phyloP scores from a whole-genome alignment of 768 basidiomycete species.

The Mycena galericulata region DNA sequence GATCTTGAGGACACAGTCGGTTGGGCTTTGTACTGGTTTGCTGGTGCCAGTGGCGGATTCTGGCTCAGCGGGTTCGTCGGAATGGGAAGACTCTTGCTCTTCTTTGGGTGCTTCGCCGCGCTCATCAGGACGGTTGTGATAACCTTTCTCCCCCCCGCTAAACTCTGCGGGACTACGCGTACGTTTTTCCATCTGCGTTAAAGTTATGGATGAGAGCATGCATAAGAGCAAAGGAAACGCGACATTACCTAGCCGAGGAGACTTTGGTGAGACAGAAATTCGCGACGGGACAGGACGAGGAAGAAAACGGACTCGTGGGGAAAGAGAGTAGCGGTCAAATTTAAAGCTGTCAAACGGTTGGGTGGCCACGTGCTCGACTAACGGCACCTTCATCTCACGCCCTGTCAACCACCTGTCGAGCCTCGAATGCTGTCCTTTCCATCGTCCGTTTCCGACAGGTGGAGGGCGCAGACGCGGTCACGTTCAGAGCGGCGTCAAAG shows the following conservation, averaged over 20 bases:
- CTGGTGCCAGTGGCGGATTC: background rate
- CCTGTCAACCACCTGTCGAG: background rate
- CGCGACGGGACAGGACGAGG: too few species aligned
- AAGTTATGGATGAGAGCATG: background rate
- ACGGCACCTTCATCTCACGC: background rate
- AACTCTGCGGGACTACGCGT: constrained; percentile 16
- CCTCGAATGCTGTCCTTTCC: background rate
- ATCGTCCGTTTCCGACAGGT: background rate
- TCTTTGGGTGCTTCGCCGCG: constrained; percentile 2
- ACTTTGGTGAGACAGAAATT: too few species aligned
- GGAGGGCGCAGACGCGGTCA: background rate
- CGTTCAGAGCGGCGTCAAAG: too few species aligned
- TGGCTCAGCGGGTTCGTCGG: background rate
- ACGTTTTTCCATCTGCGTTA: constrained; percentile 9
- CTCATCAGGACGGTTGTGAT: constrained; percentile 12
- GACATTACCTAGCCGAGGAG: background rate
- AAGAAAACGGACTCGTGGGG: too few species aligned
- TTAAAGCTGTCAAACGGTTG: background rate
- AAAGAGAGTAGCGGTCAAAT: too few species aligned
- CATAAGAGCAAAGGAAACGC: background rate
- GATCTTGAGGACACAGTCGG: constrained; percentile 6
- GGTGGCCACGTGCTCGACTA: background rate
- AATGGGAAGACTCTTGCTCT: background rate
- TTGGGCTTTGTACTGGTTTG: background rate
- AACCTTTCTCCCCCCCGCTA: constrained; percentile 12